Evolutionary conservation across 2,329 filamentous ascomycete species (phyloP).

Genomic region (Phaeosphaeriaceae sp.): DNA sequence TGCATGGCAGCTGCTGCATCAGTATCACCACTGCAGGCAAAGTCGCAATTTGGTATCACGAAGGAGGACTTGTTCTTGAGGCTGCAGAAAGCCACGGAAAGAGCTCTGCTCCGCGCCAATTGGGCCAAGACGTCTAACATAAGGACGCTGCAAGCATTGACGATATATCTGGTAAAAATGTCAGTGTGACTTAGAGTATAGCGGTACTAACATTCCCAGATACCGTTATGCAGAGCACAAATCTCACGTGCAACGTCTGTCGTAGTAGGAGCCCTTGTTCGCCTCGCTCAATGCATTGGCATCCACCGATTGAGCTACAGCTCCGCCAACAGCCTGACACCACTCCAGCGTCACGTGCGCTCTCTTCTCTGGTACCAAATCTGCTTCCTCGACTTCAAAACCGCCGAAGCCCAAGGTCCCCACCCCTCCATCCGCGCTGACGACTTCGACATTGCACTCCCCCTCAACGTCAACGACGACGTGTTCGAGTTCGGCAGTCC

Average conservation of each 20-base stretch:
- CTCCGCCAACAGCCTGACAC: constrained; percentile 44
- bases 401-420: constrained; percentile 48
- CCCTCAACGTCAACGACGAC: constrained; percentile 48
- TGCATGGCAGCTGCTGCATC: constrained; percentile 49
- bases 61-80: constrained; percentile 47
- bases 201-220: constrained; percentile 29
- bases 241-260: constrained; percentile 49
- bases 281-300: constrained; percentile 48
- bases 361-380: constrained; percentile 50
- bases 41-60: constrained; percentile 48
- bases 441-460: constrained; percentile 48
- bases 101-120: constrained; percentile 45
- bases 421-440: constrained; percentile 48
- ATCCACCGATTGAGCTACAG: constrained; percentile 47
- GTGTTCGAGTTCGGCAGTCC: constrained; percentile 47
- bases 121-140: constrained; percentile 51
- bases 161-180: constrained; percentile 50
- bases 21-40: constrained; percentile 48
- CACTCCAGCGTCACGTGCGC: constrained; percentile 45
- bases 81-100: constrained; percentile 47
- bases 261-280: constrained; percentile 47
- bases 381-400: constrained; percentile 49
- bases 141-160: constrained; percentile 46
- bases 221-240: constrained; percentile 47
- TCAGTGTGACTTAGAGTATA: too few species aligned